These are phyloP conservation scores for Gossypium stocksii DNA, from an alignment of 345 rosid species.

Conservation along the genomic window DNA sequence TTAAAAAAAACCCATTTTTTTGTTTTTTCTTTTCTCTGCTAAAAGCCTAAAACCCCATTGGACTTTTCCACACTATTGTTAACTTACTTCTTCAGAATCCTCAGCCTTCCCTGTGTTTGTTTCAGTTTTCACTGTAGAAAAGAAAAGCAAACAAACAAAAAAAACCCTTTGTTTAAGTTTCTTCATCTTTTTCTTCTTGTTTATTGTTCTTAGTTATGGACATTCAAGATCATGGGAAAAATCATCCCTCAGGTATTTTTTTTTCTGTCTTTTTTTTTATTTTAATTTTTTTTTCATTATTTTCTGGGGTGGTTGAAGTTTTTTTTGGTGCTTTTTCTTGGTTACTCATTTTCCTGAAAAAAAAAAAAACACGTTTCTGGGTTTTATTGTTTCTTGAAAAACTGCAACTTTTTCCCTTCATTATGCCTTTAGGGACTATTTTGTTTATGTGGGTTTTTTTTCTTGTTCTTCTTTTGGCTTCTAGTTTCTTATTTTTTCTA, in stretches of 20 bases:
- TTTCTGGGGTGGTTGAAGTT: not conserved
- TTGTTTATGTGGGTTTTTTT: no score
- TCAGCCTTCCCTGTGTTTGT: not conserved
- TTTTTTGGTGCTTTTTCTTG: not conserved
- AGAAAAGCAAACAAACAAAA: not conserved
- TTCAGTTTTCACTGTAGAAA: not conserved
- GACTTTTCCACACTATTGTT: not conserved
- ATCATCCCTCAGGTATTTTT: not conserved
- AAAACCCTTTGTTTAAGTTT: not conserved
- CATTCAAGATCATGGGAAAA: not conserved
- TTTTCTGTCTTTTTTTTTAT: not conserved
- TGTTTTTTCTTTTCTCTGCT: not conserved
- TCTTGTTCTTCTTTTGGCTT: no score
- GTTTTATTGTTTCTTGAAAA: not conserved
- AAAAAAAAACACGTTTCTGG: not conserved
- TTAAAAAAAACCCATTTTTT: not conserved
- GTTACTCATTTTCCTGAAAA: not conserved
- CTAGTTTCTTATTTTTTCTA: no score
- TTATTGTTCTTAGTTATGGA: conserved; percentile 2
- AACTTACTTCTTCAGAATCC: not conserved
- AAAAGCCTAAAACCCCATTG: not conserved
- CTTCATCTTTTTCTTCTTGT: not conserved
- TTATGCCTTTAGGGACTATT: not conserved
- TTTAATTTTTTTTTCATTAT: not conserved
- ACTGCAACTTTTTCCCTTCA: not conserved